A percentile compares a stretch with the other conserved stretches of the same genome.
phyloP scores from a whole-genome alignment of 2,329 filamentous ascomycete species.

The Ceratocystis papillata region DNA sequence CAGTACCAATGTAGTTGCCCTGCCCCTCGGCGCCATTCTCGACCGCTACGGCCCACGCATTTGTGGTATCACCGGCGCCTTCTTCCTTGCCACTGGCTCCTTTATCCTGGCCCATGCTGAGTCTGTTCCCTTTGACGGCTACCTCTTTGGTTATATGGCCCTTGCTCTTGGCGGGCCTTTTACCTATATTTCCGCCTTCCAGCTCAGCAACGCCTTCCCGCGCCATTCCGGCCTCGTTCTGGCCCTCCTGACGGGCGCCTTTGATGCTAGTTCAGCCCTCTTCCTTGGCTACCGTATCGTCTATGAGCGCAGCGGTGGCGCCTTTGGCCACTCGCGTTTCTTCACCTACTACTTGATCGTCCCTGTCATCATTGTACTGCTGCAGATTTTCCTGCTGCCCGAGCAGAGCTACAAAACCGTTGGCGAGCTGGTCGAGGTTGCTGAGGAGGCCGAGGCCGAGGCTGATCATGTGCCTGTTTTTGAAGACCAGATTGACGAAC shows the following conservation, averaged over 20 bases:
- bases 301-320: conserved; percentile 47
- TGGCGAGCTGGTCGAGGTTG: conserved; percentile 67
- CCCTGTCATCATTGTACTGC: conserved; percentile 52
- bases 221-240: conserved; percentile 66
- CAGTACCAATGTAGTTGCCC: conserved; percentile 73
- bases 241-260: conserved; percentile 68
- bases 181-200: conserved; percentile 72
- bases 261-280: conserved; percentile 69
- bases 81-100: conserved; percentile 59
- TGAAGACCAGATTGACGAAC: conserved; percentile 50
- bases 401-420: conserved; percentile 71
- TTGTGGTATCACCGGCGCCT: conserved; percentile 59
- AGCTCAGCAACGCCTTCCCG: conserved; percentile 75
- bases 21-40: conserved; percentile 75
- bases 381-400: conserved; percentile 63
- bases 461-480: conserved; percentile 28
- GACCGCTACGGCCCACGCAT: conserved; percentile 72
- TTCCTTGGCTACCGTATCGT: conserved; percentile 64
- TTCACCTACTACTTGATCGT: conserved; percentile 64
- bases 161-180: conserved; percentile 71
- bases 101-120: conserved; percentile 59
- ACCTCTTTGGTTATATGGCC: conserved; percentile 62
- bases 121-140: conserved; percentile 59
- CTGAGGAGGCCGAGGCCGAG: conserved; percentile 42
- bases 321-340: conserved; percentile 55